These are phyloP conservation scores for Penicillium longicatenatum DNA, from an alignment of 495 filamentous ascomycete species.

Conservation along the genomic window DNA sequence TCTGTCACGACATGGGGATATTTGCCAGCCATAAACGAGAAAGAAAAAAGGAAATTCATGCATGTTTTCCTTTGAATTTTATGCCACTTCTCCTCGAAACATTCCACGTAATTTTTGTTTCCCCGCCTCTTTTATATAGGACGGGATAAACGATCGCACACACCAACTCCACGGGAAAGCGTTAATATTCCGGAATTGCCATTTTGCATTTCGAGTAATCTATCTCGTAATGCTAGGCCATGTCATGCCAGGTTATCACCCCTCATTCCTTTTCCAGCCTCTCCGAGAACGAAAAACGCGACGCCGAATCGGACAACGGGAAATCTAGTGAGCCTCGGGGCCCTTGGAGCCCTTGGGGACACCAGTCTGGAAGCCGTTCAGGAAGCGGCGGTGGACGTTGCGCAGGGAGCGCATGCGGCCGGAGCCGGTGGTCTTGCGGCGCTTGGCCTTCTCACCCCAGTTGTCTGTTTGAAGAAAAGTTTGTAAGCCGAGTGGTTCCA, in stretches of 20 bases:
- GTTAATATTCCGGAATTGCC: slow-evolving; percentile 43
- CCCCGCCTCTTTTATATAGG: slow-evolving; percentile 19
- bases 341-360: slow-evolving; percentile 83
- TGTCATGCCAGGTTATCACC: slow-evolving; percentile 44
- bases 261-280: slow-evolving; percentile 45
- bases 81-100: slow-evolving; percentile 28
- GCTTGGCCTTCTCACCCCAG: slow-evolving; percentile 99
- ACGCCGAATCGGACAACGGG: slow-evolving; percentile 38
- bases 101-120: slow-evolving; percentile 26
- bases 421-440: slow-evolving; percentile 97
- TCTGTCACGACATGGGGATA: slow-evolving; percentile 48
- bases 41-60: slow-evolving; percentile 48
- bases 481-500: slow-evolving; percentile 34
- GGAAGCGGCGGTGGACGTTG: slow-evolving; percentile 84
- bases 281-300: slow-evolving; percentile 49
- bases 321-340: slow-evolving; percentile 50
- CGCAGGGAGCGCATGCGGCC: slow-evolving; percentile 93
- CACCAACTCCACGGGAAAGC: slow-evolving; percentile 47
- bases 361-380: slow-evolving; percentile 94
- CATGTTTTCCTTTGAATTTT: slow-evolving; percentile 40
- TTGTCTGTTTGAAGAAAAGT: slow-evolving; percentile 66
- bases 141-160: slow-evolving; percentile 35
- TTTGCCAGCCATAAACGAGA: slow-evolving; percentile 48
- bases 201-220: slow-evolving; percentile 39
- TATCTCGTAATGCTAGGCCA: slow-evolving; percentile 46